These are phyloP conservation scores for Rhodosporidiobolus sp. DNA, from an alignment of 768 basidiomycete genomes.

Conservation along the genomic window DNA sequence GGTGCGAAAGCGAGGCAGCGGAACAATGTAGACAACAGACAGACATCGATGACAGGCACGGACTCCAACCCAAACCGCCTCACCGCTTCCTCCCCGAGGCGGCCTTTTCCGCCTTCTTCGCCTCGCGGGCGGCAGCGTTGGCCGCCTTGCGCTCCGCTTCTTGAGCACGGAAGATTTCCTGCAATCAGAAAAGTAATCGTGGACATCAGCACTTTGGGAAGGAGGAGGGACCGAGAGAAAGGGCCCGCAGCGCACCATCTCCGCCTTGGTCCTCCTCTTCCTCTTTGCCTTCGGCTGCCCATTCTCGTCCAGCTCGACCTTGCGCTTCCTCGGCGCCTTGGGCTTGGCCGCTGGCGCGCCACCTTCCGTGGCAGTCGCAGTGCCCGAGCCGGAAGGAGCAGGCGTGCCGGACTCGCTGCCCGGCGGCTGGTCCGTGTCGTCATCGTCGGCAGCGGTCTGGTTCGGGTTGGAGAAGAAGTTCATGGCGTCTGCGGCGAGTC, in stretches of 20 bases:
- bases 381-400: background rate
- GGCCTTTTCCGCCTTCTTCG: conserved; percentile 23
- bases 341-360: conserved; percentile 20
- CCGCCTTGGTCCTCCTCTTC: conserved; percentile 28
- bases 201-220: background rate
- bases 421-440: conserved; percentile 23
- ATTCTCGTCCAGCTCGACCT: conserved; percentile 31
- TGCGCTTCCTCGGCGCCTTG: conserved; percentile 33
- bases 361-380: background rate
- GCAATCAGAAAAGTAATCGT: background rate
- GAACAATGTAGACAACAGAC: background rate
- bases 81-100: background rate
- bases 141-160: conserved; percentile 26
- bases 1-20: background rate
- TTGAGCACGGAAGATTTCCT: conserved; percentile 27
- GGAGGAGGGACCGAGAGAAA: background rate
- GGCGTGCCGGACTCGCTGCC: conserved; percentile 19
- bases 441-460: conserved; percentile 29
- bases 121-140: conserved; percentile 9
- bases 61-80: background rate
- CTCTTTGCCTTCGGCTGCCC: conserved; percentile 29
- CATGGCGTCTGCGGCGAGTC: conserved; percentile 23
- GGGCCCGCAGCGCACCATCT: conserved; percentile 15
- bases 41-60: too few relatives aligned
- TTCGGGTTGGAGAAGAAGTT: conserved; percentile 37